Base-by-base conservation (phyloP, 192 early-diverging fungal genomes). In the Backusella macrospora region DNA sequence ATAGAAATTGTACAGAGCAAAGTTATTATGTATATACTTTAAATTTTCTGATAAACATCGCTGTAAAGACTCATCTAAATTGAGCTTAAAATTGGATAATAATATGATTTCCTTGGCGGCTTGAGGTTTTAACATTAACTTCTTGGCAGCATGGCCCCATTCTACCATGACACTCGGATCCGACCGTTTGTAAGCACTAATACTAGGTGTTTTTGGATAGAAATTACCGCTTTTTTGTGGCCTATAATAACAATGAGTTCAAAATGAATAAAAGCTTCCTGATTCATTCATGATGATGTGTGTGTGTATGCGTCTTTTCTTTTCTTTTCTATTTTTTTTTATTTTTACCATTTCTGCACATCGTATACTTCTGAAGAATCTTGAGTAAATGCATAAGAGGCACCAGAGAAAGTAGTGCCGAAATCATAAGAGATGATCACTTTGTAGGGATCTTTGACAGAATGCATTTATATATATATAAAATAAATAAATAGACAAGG, bases 321-420 rank as follows among this genome's bases (percentile, higher is more conserved):
- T 10, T 9, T 10, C 42, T 39, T 59, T 7, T 9, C 38, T n/a
- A n/a, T n/a, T n/a, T 38, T 34, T 39, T 40, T 49, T 34, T 12
- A 13, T 55, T 71, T 48, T 66, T 81, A 86, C 85, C 85, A 86
- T 76, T 81, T 80, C 6, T 66, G 68, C 6, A 86, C 70, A 62
- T 86, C 85, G 18, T 73, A 74, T 0, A 86, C 74, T 70, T 86
- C 85, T 7, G 77, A 78, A 16, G 14, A 39, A 18, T 85, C 75
- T 39, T 83, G 81, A 43, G 74, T 75, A 44, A 81, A 79, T 4
- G 85, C 81, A 76, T 82, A 86, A 23, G 85, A 81, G 12, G 80
- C 80, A 34, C 85, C 85, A 3, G 85, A 84, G 38, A 72, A 86
- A 10, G 85, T 86, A 2, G 85, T 86, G 52, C 85, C 85, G 76